A percentile compares a stretch with the other conserved stretches of the same genome.
These are phyloP conservation scores for Hanseniaspora sp. DNA, from an alignment of 1,139 yeast genomes.

Conservation along the genomic window DNA sequence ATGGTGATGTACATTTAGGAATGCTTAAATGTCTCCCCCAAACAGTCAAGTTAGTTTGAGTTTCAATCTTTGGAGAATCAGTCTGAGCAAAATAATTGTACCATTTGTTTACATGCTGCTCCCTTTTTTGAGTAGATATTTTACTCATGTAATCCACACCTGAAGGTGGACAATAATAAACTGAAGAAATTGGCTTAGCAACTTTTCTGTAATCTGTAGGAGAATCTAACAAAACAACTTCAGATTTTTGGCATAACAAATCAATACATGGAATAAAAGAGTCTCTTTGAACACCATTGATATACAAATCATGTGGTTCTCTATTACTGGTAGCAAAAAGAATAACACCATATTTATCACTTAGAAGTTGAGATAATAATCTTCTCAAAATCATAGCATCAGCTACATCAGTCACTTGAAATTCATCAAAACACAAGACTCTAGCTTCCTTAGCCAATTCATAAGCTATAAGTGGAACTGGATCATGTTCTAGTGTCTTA, in stretches of 20 bases:
- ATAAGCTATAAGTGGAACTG: conserved; percentile 72
- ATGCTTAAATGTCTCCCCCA: conserved; percentile 82
- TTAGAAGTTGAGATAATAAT: conserved; percentile 49
- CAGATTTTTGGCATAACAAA: conserved; percentile 58
- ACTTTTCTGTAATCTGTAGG: conserved; percentile 90
- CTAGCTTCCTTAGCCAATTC: conserved; percentile 70
- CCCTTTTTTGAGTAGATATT: conserved; percentile 43
- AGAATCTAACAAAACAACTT: conserved; percentile 71
- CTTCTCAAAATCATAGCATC: conserved; percentile 92
- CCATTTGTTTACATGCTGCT: conserved; percentile 66
- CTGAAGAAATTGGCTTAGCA: conserved; percentile 71
- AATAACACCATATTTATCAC: conserved; percentile 67
- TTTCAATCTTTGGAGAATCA: conserved; percentile 34
- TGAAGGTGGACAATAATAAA: conserved; percentile 65
- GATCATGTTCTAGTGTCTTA: conserved; percentile 48
- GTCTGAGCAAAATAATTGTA: conserved; percentile 62
- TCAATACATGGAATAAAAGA: conserved; percentile 87
- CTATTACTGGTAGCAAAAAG: conserved; percentile 90
- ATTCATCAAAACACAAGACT: conserved; percentile 86
- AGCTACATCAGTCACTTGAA: conserved; percentile 93
- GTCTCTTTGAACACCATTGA: conserved; percentile 85
- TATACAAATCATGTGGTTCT: conserved; percentile 84
- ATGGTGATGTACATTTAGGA: conserved; percentile 64
- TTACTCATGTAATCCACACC: conserved; percentile 44
- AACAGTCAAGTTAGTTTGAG: conserved; percentile 35